Conservation (phyloP, 148 eudicot species). For the Mesembryanthemum crystallinum region DNA sequence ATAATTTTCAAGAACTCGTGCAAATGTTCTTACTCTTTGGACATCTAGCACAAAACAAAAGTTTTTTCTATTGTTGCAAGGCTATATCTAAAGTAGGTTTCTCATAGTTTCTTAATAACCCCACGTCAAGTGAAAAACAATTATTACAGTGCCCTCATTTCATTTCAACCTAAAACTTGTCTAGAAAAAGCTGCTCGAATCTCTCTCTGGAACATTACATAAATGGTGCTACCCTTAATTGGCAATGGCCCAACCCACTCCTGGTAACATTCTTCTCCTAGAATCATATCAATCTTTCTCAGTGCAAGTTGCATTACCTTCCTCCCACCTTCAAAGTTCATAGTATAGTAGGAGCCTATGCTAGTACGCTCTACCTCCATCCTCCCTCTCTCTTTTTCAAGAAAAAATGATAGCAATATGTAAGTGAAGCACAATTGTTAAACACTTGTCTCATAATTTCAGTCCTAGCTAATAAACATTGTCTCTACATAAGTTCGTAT, state of each 20-base stretch:
- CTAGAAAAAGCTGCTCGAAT: neutral
- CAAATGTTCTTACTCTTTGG: neutral
- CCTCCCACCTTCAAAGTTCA: neutral
- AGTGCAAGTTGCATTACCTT: neutral
- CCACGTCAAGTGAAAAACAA: neutral
- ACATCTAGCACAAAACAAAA: neutral
- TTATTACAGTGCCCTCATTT: neutral
- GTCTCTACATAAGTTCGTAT: neutral
- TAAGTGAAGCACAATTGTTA: neutral
- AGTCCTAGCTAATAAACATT: neutral
- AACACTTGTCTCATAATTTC: neutral
- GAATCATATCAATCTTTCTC: neutral
- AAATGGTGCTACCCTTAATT: neutral
- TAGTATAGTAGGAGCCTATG: neutral
- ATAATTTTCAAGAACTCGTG: neutral
- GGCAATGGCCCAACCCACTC: neutral
- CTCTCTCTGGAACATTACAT: neutral
- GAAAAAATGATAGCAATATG: neutral
- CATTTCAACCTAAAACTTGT: neutral
- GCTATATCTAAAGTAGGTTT: neutral
- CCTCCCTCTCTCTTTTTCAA: neutral
- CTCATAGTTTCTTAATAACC: neutral
- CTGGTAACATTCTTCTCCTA: neutral
- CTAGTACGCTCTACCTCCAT: neutral
- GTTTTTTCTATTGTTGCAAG: neutral